A percentile compares a stretch with the other conserved stretches of the same genome.
phyloP scores from a whole-genome alignment of 805 yeast genomes.

The Suhomyces sp. region DNA sequence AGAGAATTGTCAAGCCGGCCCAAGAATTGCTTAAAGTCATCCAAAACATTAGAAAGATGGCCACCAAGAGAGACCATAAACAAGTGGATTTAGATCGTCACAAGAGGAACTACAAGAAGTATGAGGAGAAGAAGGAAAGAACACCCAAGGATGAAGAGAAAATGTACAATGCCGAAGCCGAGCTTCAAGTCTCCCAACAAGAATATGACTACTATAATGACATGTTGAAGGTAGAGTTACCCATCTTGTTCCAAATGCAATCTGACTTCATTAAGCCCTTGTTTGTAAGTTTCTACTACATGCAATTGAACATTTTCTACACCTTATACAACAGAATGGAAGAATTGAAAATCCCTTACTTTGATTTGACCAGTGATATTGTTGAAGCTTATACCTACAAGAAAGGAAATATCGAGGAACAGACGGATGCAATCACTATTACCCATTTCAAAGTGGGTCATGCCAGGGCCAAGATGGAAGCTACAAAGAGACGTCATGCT shows the following conservation, averaged over 20 bases:
- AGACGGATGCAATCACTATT: conserved; percentile 83
- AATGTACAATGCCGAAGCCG: conserved; percentile 85
- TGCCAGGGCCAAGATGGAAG: conserved; percentile 79
- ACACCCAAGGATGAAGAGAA: conserved; percentile 89
- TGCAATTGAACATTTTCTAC: conserved; percentile 97
- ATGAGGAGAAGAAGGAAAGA: conserved; percentile 79
- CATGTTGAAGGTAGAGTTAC: conserved; percentile 87
- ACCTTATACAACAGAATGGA: conserved; percentile 89
- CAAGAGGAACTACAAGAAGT: conserved; percentile 64
- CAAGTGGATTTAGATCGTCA: conserved; percentile 91
- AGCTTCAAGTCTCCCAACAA: conserved; percentile 85
- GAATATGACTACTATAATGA: conserved; percentile 96
- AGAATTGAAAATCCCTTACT: conserved; percentile 95
- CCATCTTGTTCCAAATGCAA: conserved; percentile 82
- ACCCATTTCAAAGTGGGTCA: conserved; percentile 89
- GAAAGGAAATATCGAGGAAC: conserved; percentile 89
- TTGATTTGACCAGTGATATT: conserved; percentile 82
- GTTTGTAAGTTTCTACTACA: conserved; percentile 90
- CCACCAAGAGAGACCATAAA: conserved; percentile 92
- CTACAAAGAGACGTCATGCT: conserved; percentile 75
- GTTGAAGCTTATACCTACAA: conserved; percentile 74
- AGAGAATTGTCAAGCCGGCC: conserved; percentile 87
- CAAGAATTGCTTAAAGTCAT: conserved; percentile 85
- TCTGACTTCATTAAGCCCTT: conserved; percentile 90
- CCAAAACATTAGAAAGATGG: conserved; percentile 84